phyloP scores from a whole-genome alignment of 1,284 basidiomycete species.

The Ustilago hordei region DNA sequence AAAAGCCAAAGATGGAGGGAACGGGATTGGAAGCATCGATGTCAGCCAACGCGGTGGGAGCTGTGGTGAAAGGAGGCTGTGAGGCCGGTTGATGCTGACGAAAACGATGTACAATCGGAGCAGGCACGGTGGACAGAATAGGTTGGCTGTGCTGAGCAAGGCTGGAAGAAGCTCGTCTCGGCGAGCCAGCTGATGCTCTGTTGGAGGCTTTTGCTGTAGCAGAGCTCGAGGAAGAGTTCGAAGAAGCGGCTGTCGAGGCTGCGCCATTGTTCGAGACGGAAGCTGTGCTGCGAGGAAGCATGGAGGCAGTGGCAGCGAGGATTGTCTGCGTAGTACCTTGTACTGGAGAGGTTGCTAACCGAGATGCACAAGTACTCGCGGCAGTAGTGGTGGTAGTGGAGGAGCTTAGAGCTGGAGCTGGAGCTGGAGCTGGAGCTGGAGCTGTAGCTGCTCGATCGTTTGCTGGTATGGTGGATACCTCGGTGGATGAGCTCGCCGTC shows the following conservation, averaged over 20 bases:
- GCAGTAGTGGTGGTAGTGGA: background rate
- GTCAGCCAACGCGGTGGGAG: slow-evolving; percentile 25
- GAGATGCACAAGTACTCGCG: background rate
- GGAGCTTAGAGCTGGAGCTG: background rate
- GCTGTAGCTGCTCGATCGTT: background rate
- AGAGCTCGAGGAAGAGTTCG: slow-evolving; percentile 25
- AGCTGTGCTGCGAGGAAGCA: slow-evolving; percentile 36
- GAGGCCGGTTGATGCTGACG: background rate
- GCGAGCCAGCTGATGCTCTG: background rate
- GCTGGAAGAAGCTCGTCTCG: slow-evolving; percentile 13
- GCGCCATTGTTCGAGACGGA: background rate
- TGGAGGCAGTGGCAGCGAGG: slow-evolving; percentile 12
- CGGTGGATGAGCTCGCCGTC: background rate
- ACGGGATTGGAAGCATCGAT: slow-evolving; percentile 15
- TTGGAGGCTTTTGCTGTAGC: slow-evolving; percentile 23
- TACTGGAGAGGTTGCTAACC: background rate
- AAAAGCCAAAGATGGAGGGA: slow-evolving; percentile 49
- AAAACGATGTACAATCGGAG: background rate
- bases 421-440: background rate
- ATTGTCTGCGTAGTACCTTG: background rate
- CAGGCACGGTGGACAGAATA: background rate
- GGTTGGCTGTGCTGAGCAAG: background rate
- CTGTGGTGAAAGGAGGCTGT: background rate
- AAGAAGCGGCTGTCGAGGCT: slow-evolving; percentile 12
- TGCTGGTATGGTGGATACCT: background rate